Percentiles rank a stretch among this genome's conserved stretches.
phyloP scores from a whole-genome alignment of 116 monocot genomes.

The Iris pallida region DNA sequence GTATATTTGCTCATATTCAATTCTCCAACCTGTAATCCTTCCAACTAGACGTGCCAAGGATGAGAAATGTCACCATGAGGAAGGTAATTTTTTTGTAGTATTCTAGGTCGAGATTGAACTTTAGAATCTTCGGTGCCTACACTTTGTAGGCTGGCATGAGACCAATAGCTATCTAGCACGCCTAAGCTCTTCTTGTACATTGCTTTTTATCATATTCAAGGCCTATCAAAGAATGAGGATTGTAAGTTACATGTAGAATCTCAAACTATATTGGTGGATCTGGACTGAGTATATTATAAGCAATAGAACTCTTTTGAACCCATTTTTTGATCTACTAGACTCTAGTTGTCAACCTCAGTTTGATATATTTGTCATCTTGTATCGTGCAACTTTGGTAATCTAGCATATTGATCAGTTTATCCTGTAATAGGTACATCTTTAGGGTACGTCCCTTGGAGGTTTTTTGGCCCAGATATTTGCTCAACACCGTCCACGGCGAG shows the following conservation, averaged over 20 bases:
- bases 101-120: too few relatives aligned
- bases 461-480: conserved; percentile 93
- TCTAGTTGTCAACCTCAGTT: neutral
- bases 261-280: neutral
- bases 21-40: too few relatives aligned
- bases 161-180: too few relatives aligned
- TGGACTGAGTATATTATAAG: neutral
- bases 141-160: too few relatives aligned
- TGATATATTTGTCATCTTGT: neutral
- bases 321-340: neutral
- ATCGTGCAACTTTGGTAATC: neutral
- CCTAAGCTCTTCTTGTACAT: too few relatives aligned
- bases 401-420: conserved; percentile 14
- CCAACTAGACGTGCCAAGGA: too few relatives aligned
- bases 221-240: too few relatives aligned
- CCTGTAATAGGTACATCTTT: conserved; percentile 75
- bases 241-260: neutral
- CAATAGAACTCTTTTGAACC: neutral
- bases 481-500: conserved; percentile 85
- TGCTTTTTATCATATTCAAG: too few relatives aligned
- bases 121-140: too few relatives aligned
- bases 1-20: too few relatives aligned
- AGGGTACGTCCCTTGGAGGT: conserved; percentile 96
- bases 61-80: too few relatives aligned
- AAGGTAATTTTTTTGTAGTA: too few relatives aligned